A percentile compares a stretch with the other conserved stretches of the same genome.
Evolutionary conservation across 192 early-diverging fungal species (phyloP).

Genomic region (Coemansia nantahalensis): DNA sequence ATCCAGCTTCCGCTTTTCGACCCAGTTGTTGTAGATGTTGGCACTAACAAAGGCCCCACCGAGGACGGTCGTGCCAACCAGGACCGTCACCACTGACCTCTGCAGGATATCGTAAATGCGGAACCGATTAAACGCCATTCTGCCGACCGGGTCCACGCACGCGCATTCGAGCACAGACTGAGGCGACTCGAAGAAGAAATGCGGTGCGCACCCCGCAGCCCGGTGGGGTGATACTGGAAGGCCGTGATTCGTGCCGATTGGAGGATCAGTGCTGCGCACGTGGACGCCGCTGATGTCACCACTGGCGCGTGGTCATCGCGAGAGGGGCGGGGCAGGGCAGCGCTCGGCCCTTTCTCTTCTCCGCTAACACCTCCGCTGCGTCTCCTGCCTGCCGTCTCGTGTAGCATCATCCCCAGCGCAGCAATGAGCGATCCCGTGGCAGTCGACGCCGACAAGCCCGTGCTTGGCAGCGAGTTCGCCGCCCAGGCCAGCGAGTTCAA

Average conservation of each 20-base stretch:
- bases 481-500: constrained; percentile 36
- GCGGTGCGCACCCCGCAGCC: too few relatives aligned
- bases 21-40: constrained; percentile 49
- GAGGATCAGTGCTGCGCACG: too few relatives aligned
- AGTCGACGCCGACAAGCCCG: constrained; percentile 18
- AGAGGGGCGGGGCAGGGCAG: too few relatives aligned
- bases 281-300: too few relatives aligned
- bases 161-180: neutral
- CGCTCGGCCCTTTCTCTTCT: too few relatives aligned
- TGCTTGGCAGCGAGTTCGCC: constrained; percentile 22
- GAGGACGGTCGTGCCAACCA: constrained; percentile 27
- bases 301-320: too few relatives aligned
- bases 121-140: constrained; percentile 48
- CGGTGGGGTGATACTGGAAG: too few relatives aligned
- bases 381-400: too few relatives aligned
- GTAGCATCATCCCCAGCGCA: neutral
- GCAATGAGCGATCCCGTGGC: constrained; percentile 10
- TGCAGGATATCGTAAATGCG: constrained; percentile 46
- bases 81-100: constrained; percentile 16
- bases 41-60: constrained; percentile 28
- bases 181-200: neutral
- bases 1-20: constrained; percentile 39
- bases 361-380: too few relatives aligned
- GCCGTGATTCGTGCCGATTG: too few relatives aligned
- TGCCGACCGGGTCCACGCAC: neutral